Evolutionary conservation across 192 early-diverging fungal genomes (phyloP).

Genomic region (Backusella psychrophila): DNA sequence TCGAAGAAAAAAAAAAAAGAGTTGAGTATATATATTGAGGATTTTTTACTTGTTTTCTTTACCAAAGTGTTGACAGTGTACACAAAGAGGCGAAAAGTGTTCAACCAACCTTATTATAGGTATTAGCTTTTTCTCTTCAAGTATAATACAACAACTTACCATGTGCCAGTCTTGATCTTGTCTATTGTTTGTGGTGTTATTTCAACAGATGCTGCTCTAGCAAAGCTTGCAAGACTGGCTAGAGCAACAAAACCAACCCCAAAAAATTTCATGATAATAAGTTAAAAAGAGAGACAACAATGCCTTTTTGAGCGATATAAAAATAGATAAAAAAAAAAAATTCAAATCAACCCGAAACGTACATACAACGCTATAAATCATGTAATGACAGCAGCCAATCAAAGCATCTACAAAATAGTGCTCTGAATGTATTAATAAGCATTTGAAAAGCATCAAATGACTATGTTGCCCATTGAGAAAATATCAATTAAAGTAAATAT

Average conservation of each 20-base stretch:
- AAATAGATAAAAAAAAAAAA: neutral
- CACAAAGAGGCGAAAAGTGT: constrained; percentile 46
- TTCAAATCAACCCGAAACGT: neutral
- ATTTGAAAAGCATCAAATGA: too few species aligned
- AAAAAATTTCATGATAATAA: neutral
- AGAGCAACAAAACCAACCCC: neutral
- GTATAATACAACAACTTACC: neutral
- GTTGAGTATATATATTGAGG: neutral
- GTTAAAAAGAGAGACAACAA: neutral
- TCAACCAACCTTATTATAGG: constrained; percentile 44
- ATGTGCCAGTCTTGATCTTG: neutral
- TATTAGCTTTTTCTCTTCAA: neutral
- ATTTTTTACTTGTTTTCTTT: neutral
- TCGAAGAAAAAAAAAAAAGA: neutral
- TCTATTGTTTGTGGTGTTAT: neutral
- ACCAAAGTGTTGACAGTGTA: constrained; percentile 44
- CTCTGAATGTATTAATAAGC: too few species aligned
- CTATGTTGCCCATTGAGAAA: neutral
- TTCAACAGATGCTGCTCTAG: neutral
- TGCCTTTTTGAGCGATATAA: neutral
- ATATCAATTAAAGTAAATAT: neutral
- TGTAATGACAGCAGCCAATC: too few species aligned
- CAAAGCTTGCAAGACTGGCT: neutral
- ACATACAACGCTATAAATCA: too few species aligned
- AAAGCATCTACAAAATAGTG: too few species aligned